Evolutionary conservation across 257 asterid genomes (phyloP), one percentile per base, ranked within the genome.

Genomic region (Penstemon newberryi): DNA sequence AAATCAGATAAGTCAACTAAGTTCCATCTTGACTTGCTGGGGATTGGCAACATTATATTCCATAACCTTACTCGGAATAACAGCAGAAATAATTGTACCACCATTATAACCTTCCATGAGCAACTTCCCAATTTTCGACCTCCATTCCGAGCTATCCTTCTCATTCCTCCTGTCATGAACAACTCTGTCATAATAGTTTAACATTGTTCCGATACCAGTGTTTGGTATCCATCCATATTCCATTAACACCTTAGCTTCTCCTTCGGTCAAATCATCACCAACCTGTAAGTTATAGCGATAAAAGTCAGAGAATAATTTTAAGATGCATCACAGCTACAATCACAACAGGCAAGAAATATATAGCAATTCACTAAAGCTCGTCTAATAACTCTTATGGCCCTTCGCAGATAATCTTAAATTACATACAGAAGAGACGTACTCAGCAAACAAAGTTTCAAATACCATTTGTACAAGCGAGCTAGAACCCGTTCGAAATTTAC

Each of bases 161-260:
- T 87, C 96, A 5, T 53, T 66, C 78, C 67, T 74, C 74, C 85
- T 73, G 79, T 89, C 99, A 44, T 94, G 99, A 73, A 80, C 81
- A 60, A 94, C 97, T 68, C 99, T 77, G 74, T 91, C 96, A 10
- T 80, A 75, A 75, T 94, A 94, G 78, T 87, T 89, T 40, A 94
- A 96, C 99, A 94, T 89, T 53, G 96, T 83, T 50, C 91, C 99
- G 0, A 94, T 78, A 3, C 97, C 96, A 15, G 95, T 89, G 80
- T 85, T 83, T 8, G 95, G 96, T 62, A 69, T 43, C 99, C 99
- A 94, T 25, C 97, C 99, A 67, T 76, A 94, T 68, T 76, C 81
- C 80, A 66, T 77, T 69, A 94, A 70, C 50, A 94, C 95, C 76
- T 70, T 82, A 1, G 96, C 96, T 79, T 94, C 96, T 36, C 92